Conservation (phyloP, 192 early-diverging fungal species). For the Jimgerdemannia lactiflua region DNA sequence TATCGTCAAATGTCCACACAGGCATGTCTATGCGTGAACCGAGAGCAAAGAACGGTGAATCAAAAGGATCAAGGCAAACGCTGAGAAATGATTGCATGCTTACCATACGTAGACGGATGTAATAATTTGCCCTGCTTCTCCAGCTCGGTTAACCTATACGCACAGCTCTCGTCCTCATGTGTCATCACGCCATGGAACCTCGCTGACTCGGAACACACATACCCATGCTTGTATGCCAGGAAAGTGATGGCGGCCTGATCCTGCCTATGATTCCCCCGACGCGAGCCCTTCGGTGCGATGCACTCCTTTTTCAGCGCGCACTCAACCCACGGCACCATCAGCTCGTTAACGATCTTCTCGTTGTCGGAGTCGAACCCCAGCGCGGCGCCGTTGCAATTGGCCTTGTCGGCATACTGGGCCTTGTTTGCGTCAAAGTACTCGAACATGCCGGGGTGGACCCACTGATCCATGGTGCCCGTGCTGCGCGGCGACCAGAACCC, state of each 20-base stretch:
- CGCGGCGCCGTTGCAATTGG: too few species aligned
- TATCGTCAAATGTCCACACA: too few species aligned
- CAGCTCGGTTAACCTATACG: conserved; percentile 26
- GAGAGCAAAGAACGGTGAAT: too few species aligned
- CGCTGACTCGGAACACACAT: not conserved
- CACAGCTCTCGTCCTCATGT: conserved; percentile 45
- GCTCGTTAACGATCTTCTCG: conserved; percentile 6
- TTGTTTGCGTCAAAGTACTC: too few species aligned
- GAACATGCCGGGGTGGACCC: conserved; percentile 6
- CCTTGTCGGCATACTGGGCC: too few species aligned
- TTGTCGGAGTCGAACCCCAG: conserved; percentile 31
- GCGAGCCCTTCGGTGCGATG: conserved; percentile 10
- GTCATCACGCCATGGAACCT: conserved; percentile 37
- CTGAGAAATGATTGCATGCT: conserved; percentile 1
- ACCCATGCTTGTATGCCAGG: conserved; percentile 26
- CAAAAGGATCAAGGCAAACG: too few species aligned
- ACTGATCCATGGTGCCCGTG: conserved; percentile 32
- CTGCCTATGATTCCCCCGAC: too few species aligned
- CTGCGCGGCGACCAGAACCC: conserved; percentile 15
- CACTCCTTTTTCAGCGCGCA: not conserved
- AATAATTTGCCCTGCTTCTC: conserved; percentile 12
- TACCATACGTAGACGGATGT: conserved; percentile 27
- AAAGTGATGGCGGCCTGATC: not conserved
- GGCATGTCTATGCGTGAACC: too few species aligned
- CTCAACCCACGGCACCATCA: too few species aligned